Evolutionary conservation across 495 filamentous ascomycete species (phyloP), one percentile per base, ranked within the genome.

Genomic region (Penicillium psychrofluorescens): DNA sequence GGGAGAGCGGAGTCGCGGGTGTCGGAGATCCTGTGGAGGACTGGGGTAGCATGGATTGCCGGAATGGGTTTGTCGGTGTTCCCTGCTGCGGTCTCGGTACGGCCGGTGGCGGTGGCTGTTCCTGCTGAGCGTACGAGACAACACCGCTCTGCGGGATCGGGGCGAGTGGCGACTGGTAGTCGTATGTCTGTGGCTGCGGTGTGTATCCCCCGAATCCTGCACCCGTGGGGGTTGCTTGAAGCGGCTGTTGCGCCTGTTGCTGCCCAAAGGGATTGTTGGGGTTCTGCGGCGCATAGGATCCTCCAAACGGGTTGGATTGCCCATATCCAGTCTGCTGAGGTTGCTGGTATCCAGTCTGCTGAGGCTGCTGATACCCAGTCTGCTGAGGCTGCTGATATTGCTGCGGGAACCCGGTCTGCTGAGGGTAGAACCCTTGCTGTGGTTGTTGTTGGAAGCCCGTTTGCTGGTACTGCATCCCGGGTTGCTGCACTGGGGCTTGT

Each of bases 121-220:
- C 64, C 35, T 72, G 62, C 48, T 77, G 75, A 57, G 74, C 72
- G 59, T 66, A 71, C 36, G 71, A 62, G 4, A 77, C 55, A 34
- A 74, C 59, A 32, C 76, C 67, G 48, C 86, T 76, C 52, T 91
- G 88, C 0, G 86, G 81, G 54, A 86, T 84, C 30, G 67, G 44
- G 62, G 66, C 45, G 61, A 78, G 53, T 70, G 73, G 53, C 49
- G 72, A 52, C 65, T 77, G 59, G 66, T 54, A 69, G 27, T 59
- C 64, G 49, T 68, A 74, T 5, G 63, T 66, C 41, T 80, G 74
- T 13, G 77, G 73, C 56, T 89, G 85, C 11, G 85, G 74, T 9
- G 83, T 78, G 56, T 90, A 95, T 13, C 84, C 88, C 30, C 89
- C 88, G 61, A 92, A 96, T n/a, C 86, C 86, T 51, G 85, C 79